Percentiles rank a stretch among this genome's conserved stretches.
Evolutionary conservation across 2,329 filamentous ascomycete genomes (phyloP).

Genomic region (Neoscytalidium dimidiatum): DNA sequence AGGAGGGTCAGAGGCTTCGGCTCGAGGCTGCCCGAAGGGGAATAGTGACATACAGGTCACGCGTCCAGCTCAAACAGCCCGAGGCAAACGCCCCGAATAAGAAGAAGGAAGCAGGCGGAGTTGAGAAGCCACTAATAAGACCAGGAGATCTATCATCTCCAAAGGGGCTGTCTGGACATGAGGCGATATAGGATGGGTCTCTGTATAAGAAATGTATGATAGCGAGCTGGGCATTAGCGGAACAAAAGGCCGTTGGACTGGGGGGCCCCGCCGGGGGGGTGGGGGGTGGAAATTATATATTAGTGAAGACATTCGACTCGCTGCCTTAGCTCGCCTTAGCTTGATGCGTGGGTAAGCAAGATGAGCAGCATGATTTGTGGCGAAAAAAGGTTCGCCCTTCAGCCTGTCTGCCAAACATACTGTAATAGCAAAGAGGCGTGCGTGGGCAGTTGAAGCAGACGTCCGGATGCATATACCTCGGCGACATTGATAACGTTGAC

Average conservation of each 20-base stretch:
- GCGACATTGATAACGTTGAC: too few species aligned
- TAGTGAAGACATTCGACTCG: too few species aligned
- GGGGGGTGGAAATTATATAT: too few species aligned
- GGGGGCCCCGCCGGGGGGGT: too few species aligned
- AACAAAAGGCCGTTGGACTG: neutral
- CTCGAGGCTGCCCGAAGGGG: conserved; percentile 64
- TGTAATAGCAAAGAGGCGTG: too few species aligned
- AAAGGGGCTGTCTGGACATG: neutral
- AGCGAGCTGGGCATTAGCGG: neutral
- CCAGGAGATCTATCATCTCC: conserved; percentile 1
- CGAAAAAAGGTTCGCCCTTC: too few species aligned
- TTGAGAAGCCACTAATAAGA: neutral
- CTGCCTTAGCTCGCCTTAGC: too few species aligned
- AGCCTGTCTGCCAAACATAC: too few species aligned
- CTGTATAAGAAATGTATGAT: conserved; percentile 4
- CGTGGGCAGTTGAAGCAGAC: too few species aligned
- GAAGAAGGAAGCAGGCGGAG: neutral
- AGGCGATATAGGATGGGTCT: conserved; percentile 1
- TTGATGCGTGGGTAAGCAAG: too few species aligned
- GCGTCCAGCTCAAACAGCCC: conserved; percentile 25
- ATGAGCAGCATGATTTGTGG: too few species aligned
- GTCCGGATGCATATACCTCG: too few species aligned
- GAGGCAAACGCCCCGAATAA: neutral
- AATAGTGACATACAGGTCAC: conserved; percentile 58
- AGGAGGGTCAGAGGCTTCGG: conserved; percentile 72